Percentiles rank a stretch among this genome's conserved stretches.
Evolutionary conservation across 345 rosid species (phyloP).

Genomic region (Arabidopsis arenosa): DNA sequence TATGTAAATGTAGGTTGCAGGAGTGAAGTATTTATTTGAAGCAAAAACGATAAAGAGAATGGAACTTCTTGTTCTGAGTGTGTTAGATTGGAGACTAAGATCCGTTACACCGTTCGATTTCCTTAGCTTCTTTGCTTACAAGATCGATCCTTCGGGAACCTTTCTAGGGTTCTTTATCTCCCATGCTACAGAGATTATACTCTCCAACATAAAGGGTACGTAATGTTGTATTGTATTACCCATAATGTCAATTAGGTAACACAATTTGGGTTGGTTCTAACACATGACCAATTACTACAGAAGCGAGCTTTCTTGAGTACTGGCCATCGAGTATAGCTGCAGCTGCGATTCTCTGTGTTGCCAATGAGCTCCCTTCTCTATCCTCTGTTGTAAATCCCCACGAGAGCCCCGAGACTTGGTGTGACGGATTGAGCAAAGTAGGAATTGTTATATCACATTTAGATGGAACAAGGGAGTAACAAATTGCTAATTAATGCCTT

Average conservation of each 20-base stretch:
- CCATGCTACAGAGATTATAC: constrained; percentile 73
- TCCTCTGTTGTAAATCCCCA: constrained; percentile 63
- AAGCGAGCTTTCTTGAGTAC: constrained; percentile 82
- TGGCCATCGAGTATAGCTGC: constrained; percentile 96
- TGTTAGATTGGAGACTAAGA: constrained; percentile 93
- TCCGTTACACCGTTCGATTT: constrained; percentile 89
- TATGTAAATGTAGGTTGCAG: constrained; percentile 59
- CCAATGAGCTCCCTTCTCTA: constrained; percentile 77
- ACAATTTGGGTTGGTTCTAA: constrained; percentile 11
- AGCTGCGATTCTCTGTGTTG: constrained; percentile 87
- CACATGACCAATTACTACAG: constrained; percentile 47
- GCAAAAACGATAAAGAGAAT: constrained; percentile 84
- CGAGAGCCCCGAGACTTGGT: constrained; percentile 92
- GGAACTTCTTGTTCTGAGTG: constrained; percentile 87
- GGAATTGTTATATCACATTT: constrained; percentile 19
- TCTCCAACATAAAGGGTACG: constrained; percentile 84
- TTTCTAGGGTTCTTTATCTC: constrained; percentile 64
- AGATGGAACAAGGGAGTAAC: background rate
- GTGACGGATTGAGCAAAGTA: constrained; percentile 93
- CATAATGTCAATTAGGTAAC: background rate
- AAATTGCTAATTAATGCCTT: background rate
- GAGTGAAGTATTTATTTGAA: constrained; percentile 75
- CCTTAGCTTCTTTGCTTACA: constrained; percentile 85
- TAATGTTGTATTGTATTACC: background rate
- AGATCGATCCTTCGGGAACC: constrained; percentile 75